Percentiles rank a stretch among this genome's conserved stretches.
Conservation (phyloP, 2,329 filamentous ascomycete genomes). For the Xylariaceae sp. region DNA sequence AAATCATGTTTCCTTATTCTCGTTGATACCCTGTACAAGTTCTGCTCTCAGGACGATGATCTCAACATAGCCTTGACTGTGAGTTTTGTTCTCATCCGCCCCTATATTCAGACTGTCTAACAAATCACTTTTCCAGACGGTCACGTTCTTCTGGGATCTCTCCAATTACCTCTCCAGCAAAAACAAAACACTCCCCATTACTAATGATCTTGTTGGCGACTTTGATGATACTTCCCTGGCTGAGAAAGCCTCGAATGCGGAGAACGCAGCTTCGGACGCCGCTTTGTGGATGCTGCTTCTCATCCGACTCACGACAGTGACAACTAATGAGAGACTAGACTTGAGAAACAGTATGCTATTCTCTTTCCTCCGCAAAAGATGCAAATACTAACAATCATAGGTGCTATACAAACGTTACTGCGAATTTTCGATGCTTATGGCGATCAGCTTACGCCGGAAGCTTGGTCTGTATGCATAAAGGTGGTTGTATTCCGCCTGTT, state of each 20-base stretch:
- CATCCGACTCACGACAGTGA: constrained; percentile 64
- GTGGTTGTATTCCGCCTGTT: constrained; percentile 76
- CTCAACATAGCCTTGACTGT: constrained; percentile 92
- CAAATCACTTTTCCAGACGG: constrained; percentile 50
- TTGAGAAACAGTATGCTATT: constrained; percentile 61
- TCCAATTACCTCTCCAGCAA: constrained; percentile 75
- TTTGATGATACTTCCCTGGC: constrained; percentile 53
- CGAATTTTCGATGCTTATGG: constrained; percentile 91
- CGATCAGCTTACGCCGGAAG: constrained; percentile 67
- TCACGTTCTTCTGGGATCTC: constrained; percentile 93
- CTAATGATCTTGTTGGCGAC: constrained; percentile 49
- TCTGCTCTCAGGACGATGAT: constrained; percentile 84
- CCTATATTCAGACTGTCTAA: constrained; percentile 12
- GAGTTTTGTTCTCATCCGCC: constrained; percentile 31
- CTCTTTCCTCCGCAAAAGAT: constrained; percentile 5
- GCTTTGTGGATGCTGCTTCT: constrained; percentile 76
- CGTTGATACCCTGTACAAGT: constrained; percentile 82
- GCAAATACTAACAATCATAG: constrained; percentile 38
- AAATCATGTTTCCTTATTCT: constrained; percentile 69
- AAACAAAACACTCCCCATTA: constrained; percentile 54
- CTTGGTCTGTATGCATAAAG: constrained; percentile 79
- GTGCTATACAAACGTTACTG: constrained; percentile 82
- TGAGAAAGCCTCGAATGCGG: constrained; percentile 53
- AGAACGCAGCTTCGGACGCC: constrained; percentile 58
- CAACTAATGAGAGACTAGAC: constrained; percentile 66